Conservation (phyloP, 2,329 filamentous ascomycete species). For the Fusarium drepaniforme region DNA sequence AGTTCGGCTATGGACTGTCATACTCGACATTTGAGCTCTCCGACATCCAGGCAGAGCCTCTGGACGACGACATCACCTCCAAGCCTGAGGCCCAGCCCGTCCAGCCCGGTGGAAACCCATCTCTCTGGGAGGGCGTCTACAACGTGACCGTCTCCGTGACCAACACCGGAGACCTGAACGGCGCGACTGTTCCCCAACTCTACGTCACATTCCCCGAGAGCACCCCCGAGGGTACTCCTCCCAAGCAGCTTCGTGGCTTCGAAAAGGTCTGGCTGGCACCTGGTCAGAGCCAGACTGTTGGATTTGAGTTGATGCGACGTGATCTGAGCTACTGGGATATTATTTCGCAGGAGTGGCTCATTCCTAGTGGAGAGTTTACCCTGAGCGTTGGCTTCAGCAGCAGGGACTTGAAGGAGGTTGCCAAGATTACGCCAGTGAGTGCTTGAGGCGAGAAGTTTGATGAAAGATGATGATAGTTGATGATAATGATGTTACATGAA, state of each 20-base stretch:
- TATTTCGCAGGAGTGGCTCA: slow-evolving; percentile 55
- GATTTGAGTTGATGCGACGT: slow-evolving; percentile 60
- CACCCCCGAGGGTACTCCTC: slow-evolving; percentile 58
- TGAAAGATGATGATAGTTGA: slow-evolving; percentile 18
- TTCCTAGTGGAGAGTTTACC: slow-evolving; percentile 42
- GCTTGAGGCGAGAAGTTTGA: slow-evolving; percentile 6
- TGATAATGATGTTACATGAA: background rate
- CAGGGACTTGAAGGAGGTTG: slow-evolving; percentile 40
- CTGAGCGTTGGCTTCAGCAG: slow-evolving; percentile 46
- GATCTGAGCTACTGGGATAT: slow-evolving; percentile 64
- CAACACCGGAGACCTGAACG: slow-evolving; percentile 64
- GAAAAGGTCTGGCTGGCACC: slow-evolving; percentile 60
- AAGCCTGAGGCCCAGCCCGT: slow-evolving; percentile 43
- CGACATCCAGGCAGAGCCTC: slow-evolving; percentile 39
- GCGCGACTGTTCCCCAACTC: slow-evolving; percentile 66
- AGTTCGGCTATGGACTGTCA: slow-evolving; percentile 77
- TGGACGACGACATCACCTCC: slow-evolving; percentile 42
- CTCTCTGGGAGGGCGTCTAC: slow-evolving; percentile 65
- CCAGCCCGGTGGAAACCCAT: slow-evolving; percentile 66
- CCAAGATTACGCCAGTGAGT: slow-evolving; percentile 37
- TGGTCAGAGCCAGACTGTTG: slow-evolving; percentile 54
- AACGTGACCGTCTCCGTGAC: slow-evolving; percentile 59
- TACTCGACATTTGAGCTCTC: slow-evolving; percentile 73
- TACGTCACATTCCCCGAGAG: slow-evolving; percentile 61
- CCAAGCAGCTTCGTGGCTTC: slow-evolving; percentile 63